Conservation (phyloP, 257 asterid genomes). For the Vinca minor region DNA sequence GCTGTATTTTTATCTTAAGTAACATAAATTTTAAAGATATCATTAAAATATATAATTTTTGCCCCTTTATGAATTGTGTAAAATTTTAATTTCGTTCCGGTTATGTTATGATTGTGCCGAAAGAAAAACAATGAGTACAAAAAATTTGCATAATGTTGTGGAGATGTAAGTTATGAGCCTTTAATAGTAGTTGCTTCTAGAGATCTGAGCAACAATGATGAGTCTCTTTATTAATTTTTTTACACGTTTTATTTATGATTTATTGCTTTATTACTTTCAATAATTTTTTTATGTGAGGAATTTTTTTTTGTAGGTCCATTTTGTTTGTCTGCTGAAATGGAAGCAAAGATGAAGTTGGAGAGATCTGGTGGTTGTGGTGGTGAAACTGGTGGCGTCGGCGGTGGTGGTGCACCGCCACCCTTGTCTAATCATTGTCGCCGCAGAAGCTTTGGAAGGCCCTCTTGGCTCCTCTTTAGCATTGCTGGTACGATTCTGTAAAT, state of each 20-base stretch:
- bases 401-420: constrained; percentile 8
- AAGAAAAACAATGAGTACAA: neutral
- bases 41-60: no score
- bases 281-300: no score
- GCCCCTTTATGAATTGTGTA: no score
- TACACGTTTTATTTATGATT: neutral
- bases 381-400: constrained; percentile 27
- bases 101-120: no score
- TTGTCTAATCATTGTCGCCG: constrained; percentile 32
- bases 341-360: constrained; percentile 30
- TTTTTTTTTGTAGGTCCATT: no score
- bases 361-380: no score
- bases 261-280: no score
- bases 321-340: constrained; percentile 30
- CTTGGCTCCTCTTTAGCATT: constrained; percentile 82
- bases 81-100: no score
- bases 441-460: constrained; percentile 59
- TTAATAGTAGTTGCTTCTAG: neutral
- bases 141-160: neutral
- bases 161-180: neutral
- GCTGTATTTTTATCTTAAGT: no score
- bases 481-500: constrained; percentile 46
- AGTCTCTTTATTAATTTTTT: neutral
- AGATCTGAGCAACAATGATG: neutral
- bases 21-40: no score